Evolutionary conservation across 2,329 filamentous ascomycete genomes (phyloP).

Genomic region (Lachnellula suecica): DNA sequence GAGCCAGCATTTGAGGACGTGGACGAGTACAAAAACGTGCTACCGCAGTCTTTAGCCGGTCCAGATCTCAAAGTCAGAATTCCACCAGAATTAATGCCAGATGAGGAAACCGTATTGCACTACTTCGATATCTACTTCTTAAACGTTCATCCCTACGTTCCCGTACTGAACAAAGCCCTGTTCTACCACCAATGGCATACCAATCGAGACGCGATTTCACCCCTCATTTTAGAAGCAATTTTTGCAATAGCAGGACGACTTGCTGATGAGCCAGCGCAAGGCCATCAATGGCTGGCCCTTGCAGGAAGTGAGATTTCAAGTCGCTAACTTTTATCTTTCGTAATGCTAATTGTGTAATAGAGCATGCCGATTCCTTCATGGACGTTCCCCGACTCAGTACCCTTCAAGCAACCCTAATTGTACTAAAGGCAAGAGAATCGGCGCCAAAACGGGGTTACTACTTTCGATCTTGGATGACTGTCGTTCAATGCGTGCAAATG

Average conservation of each 20-base stretch:
- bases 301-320: slow-evolving; percentile 67
- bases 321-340: not conserved
- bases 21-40: slow-evolving; percentile 69
- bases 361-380: slow-evolving; percentile 90
- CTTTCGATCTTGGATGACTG: slow-evolving; percentile 95
- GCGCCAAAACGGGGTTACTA: slow-evolving; percentile 92
- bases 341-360: slow-evolving; percentile 45
- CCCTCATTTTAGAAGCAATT: slow-evolving; percentile 83
- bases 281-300: slow-evolving; percentile 89
- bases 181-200: slow-evolving; percentile 91
- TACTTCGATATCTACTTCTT: slow-evolving; percentile 91
- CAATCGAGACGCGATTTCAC: slow-evolving; percentile 81
- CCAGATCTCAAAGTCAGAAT: slow-evolving; percentile 81
- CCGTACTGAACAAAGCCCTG: slow-evolving; percentile 77
- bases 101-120: slow-evolving; percentile 75
- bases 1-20: slow-evolving; percentile 67
- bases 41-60: slow-evolving; percentile 67
- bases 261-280: slow-evolving; percentile 79
- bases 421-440: slow-evolving; percentile 90
- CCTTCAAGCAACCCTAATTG: slow-evolving; percentile 81
- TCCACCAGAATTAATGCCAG: slow-evolving; percentile 89
- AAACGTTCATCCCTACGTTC: slow-evolving; percentile 89
- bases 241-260: slow-evolving; percentile 87
- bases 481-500: slow-evolving; percentile 91
- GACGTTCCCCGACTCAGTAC: slow-evolving; percentile 89